Conservation (phyloP, 768 basidiomycete genomes). For the Naematelia aurantialba region DNA sequence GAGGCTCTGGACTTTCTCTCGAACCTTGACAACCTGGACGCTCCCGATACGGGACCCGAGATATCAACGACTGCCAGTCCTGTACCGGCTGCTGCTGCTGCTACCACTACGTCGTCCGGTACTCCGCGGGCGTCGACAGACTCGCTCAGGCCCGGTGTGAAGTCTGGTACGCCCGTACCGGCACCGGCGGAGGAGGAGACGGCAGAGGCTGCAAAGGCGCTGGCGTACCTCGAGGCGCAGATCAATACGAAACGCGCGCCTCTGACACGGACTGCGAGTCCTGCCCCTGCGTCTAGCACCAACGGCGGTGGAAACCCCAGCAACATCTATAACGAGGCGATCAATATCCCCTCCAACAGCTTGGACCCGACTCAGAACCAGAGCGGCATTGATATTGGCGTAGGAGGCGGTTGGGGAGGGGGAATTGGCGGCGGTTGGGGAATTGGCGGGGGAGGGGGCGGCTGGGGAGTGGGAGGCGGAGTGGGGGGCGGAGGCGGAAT, state of each 20-base stretch:
- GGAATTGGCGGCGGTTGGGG: too few relatives aligned
- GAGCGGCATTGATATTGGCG: too few relatives aligned
- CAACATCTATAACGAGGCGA: not conserved
- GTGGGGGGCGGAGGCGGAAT: too few relatives aligned
- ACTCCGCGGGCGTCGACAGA: constrained; percentile 34
- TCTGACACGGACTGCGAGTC: constrained; percentile 52
- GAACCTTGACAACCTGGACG: constrained; percentile 77
- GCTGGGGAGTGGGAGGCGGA: too few relatives aligned
- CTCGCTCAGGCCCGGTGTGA: constrained; percentile 12
- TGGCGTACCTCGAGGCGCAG: constrained; percentile 84
- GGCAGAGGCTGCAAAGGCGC: constrained; percentile 73
- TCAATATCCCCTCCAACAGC: not conserved
- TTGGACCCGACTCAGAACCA: too few relatives aligned
- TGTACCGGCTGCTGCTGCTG: not conserved
- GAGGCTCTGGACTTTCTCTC: constrained; percentile 92
- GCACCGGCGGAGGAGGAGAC: constrained; percentile 43
- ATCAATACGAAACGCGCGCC: constrained; percentile 75
- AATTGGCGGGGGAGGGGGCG: too few relatives aligned
- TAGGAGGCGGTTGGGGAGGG: too few relatives aligned
- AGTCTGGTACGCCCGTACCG: constrained; percentile 4
- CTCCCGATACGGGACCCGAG: constrained; percentile 19
- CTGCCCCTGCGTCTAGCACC: constrained; percentile 12
- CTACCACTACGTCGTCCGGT: constrained; percentile 2
- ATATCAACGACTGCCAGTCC: constrained; percentile 8
- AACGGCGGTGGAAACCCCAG: not conserved